Evolutionary conservation across 2,329 filamentous ascomycete genomes (phyloP), one percentile per base, ranked within the genome.

Genomic region (Aspergillus sp.): DNA sequence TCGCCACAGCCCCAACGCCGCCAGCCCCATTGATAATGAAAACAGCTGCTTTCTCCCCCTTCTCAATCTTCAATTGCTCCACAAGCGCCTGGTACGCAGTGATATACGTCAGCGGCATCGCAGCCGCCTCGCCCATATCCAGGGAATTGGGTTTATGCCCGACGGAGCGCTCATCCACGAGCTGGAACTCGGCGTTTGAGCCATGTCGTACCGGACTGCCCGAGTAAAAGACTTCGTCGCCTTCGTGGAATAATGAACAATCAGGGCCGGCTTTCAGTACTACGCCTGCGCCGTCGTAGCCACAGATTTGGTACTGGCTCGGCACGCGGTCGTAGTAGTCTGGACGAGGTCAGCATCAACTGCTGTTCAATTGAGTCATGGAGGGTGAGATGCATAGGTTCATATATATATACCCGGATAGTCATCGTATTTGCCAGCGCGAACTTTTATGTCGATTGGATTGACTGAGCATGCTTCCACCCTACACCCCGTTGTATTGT

Each of bases 1-100:
- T 75, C 2, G 77, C 77, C 7, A 78, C 71, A 12, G 71, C 73
- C 7, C 78, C 78, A 26, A 80, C 75, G 38, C 75, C 79, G 30
- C 78, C 78, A 2, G 73, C 71, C 1, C 78, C 78, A 56, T 81
- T 81, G 18, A 80, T 73, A 57, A 80, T 80, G 20, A 81, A 57
- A 11, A 79, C 65, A 17, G 66, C 73, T 22, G 71, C 68, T 15
- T 73, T 61, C 55, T 77, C 74, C 2, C 67, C 69, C 48, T 71
- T 64, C 18, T 64, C 51, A 24, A 77, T 71, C 47, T 81, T 74
- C 53, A 79, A 65, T 18, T 76, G 67, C 58, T 80, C 76, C 3
- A 77, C 70, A 20, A 81, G 68, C 4, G 76, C 69, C 62, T 80
- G 72, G 57, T 72, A 79, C 3, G 78, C 78, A 1, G 78, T 80